These are phyloP conservation scores for carrot (Daucus carota) DNA, from an alignment of 129 eudicot species.

Conservation along the genomic window DH1_v3.0 NC_030384.2:46255001-46255500, in stretches of 20 bases:
- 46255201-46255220: slow-evolving; percentile 25
- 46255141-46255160: slow-evolving; percentile 50
- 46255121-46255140: slow-evolving; percentile 98
- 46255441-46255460: slow-evolving; percentile 34
- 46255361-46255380: slow-evolving; percentile 25
- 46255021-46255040: slow-evolving; percentile 21
- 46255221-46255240: slow-evolving; percentile 14
- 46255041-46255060: slow-evolving; percentile 18
- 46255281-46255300: slow-evolving; percentile 69
- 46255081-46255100: slow-evolving; percentile 47
- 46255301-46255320: slow-evolving; percentile 74
- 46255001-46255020: slow-evolving; percentile 37
- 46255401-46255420: slow-evolving; percentile 41
- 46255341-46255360: slow-evolving; percentile 23
- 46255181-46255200: slow-evolving; percentile 22
- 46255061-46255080: slow-evolving; percentile 14
- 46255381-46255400: slow-evolving; percentile 26
- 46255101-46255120: slow-evolving; percentile 65
- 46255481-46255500: slow-evolving; percentile 24
- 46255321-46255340: slow-evolving; percentile 74
- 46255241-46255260: slow-evolving; percentile 17
- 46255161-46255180: slow-evolving; percentile 51
- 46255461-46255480: slow-evolving; percentile 21
- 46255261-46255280: slow-evolving; percentile 11
- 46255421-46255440: slow-evolving; percentile 52